Conservation (phyloP, 2,329 filamentous ascomycete species). For the Chaetomium sp. region DNA sequence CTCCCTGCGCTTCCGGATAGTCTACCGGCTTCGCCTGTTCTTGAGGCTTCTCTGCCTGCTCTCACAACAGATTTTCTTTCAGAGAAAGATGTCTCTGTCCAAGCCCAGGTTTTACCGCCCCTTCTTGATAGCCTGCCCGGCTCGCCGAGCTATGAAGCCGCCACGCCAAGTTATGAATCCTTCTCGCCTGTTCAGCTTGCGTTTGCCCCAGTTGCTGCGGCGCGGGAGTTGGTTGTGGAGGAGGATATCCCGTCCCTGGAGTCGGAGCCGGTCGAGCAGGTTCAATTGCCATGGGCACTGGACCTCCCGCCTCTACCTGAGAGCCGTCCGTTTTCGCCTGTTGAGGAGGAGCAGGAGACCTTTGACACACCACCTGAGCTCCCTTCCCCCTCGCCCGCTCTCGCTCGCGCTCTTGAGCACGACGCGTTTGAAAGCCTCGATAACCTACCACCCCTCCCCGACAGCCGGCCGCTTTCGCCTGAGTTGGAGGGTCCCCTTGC, state of each 20-base stretch:
- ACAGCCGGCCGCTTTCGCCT: slow-evolving; percentile 8
- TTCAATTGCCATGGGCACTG: too few relatives aligned
- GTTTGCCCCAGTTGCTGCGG: neutral
- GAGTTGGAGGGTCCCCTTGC: neutral
- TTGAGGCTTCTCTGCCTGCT: neutral
- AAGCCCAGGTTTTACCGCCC: neutral
- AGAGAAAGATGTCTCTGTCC: neutral
- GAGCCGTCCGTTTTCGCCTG: neutral
- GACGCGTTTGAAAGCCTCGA: slow-evolving; percentile 6
- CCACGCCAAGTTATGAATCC: neutral
- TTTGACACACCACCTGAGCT: too few relatives aligned
- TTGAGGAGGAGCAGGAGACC: neutral
- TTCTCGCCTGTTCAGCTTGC: neutral
- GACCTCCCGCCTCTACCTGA: neutral
- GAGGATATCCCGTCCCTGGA: neutral
- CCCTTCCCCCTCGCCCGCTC: too few relatives aligned
- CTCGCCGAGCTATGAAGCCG: neutral
- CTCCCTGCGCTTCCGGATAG: slow-evolving; percentile 13
- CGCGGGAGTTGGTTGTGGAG: neutral
- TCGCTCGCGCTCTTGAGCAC: too few relatives aligned
- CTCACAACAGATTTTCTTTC: neutral
- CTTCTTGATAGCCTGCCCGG: neutral
- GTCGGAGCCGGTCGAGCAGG: neutral
- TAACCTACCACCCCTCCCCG: slow-evolving; percentile 15
- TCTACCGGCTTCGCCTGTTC: neutral